Conservation (phyloP, 2,329 filamentous ascomycete genomes). For the Aspergillus fijiensis region DNA sequence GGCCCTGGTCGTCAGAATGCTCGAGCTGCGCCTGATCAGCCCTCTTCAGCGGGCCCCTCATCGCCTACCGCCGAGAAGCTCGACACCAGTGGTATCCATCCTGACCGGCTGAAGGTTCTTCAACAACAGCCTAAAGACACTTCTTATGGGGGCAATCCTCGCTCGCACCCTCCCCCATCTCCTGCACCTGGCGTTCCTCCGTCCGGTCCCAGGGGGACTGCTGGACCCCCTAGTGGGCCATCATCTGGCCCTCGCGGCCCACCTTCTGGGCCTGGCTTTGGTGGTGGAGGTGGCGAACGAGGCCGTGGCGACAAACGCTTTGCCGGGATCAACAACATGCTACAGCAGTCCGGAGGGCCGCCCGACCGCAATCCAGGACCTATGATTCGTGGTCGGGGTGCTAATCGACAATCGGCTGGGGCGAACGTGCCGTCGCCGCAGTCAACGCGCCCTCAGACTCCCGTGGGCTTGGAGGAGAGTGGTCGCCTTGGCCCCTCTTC, state of each 20-base stretch:
- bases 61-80: constrained; percentile 34
- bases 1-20: constrained; percentile 43
- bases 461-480: constrained; percentile 29
- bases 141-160: constrained; percentile 19
- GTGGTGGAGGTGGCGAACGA: constrained; percentile 32
- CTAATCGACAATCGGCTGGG: constrained; percentile 33
- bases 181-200: constrained; percentile 34
- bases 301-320: constrained; percentile 49
- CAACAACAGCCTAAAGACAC: constrained; percentile 32
- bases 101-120: constrained; percentile 52
- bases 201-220: constrained; percentile 42
- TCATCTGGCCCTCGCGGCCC: constrained; percentile 38
- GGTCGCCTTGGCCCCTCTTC: constrained; percentile 16
- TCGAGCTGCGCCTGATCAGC: constrained; percentile 35
- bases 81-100: constrained; percentile 52
- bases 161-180: constrained; percentile 25
- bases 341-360: constrained; percentile 44
- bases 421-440: constrained; percentile 35
- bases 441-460: constrained; percentile 32
- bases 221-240: constrained; percentile 35
- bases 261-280: constrained; percentile 37
- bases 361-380: constrained; percentile 37
- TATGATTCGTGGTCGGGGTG: constrained; percentile 42
- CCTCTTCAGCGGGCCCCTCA: constrained; percentile 28
- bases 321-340: constrained; percentile 47